Evolutionary conservation across 2,329 filamentous ascomycete genomes (phyloP), one percentile per base, ranked within the genome.

Genomic region (Clarireedia hainanense): DNA sequence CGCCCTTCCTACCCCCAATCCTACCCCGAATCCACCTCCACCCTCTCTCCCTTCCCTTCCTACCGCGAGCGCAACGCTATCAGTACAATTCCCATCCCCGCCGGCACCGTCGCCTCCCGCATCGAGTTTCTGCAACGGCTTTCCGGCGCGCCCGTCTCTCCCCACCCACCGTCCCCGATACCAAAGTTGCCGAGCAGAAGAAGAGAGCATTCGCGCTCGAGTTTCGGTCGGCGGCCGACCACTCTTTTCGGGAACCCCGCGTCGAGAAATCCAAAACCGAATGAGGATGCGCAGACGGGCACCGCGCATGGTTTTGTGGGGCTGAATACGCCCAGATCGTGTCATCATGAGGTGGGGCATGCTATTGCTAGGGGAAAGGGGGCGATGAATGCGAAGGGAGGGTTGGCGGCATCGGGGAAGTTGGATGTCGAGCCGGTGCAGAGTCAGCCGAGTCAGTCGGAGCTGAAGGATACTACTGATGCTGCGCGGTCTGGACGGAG

Each of bases 31-130:
- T 39, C 37, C 37, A 39, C n/a, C n/a, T 17, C 5, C 40, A 17
- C 40, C 17, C 40, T 10, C 9, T 43, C 17, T 20, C 40, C 40
- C n/a, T 6, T 12, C 10, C 20, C 10, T 17, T 20, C 20, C 42
- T 45, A 45, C 20, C n/a, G 20, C 30, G 9, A 24, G 24, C 36
- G 14, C 10, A 34, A 15, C n/a, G 4, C 36, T 15, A 15, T 24
- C n/a, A 49, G n/a, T 15, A 26, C 45, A 17, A 34, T 54, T 42
- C 45, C 53, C 20, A 64, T 72, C 59, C 65, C 68, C 37, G 60
- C 56, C 39, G 70, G 70, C 42, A 70, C 68, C 45, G 69, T 73
- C 10, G 64, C 65, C 14, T 69, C 69, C 15, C 71, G 68, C 47
- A 61, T 70, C 57, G 63, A 60, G 34, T 65, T 67, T 56, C 63